These are phyloP conservation scores for Mycena haematopus DNA, from an alignment of 768 basidiomycete species.

Conservation along the genomic window DNA sequence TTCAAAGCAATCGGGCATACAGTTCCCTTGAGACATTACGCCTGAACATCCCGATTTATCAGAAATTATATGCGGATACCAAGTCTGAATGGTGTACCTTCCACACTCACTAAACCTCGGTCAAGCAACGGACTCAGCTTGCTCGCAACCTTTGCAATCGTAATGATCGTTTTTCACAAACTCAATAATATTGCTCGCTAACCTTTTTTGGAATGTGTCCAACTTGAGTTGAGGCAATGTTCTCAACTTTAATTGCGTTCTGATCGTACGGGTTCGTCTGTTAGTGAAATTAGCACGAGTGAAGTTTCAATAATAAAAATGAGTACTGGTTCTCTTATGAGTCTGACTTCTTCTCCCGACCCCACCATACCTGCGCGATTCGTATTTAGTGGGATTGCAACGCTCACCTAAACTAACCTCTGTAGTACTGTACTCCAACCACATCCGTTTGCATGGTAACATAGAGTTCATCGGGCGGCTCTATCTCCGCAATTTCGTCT, in stretches of 20 bases:
- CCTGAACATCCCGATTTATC: slow-evolving; percentile 13
- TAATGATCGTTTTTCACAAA: too few relatives aligned
- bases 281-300: not conserved
- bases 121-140: slow-evolving; percentile 80
- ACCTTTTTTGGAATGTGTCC: slow-evolving; percentile 74
- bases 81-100: slow-evolving; percentile 58
- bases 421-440: slow-evolving; percentile 87
- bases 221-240: slow-evolving; percentile 76
- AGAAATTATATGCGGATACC: not conserved
- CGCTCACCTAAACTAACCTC: slow-evolving; percentile 45
- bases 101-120: slow-evolving; percentile 62
- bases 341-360: slow-evolving; percentile 74
- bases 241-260: slow-evolving; percentile 83
- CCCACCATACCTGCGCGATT: slow-evolving; percentile 73
- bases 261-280: slow-evolving; percentile 67
- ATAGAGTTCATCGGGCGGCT: slow-evolving; percentile 71
- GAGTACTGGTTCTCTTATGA: slow-evolving; percentile 63
- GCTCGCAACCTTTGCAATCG: slow-evolving; percentile 44
- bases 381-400: slow-evolving; percentile 8
- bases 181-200: too few relatives aligned
- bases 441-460: slow-evolving; percentile 63
- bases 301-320: not conserved
- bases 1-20: slow-evolving; percentile 40
- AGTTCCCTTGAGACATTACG: slow-evolving; percentile 68
- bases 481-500: slow-evolving; percentile 49